Evolutionary conservation across 2,329 filamentous ascomycete genomes (phyloP).

Genomic region (Teratosphaeria viscida): DNA sequence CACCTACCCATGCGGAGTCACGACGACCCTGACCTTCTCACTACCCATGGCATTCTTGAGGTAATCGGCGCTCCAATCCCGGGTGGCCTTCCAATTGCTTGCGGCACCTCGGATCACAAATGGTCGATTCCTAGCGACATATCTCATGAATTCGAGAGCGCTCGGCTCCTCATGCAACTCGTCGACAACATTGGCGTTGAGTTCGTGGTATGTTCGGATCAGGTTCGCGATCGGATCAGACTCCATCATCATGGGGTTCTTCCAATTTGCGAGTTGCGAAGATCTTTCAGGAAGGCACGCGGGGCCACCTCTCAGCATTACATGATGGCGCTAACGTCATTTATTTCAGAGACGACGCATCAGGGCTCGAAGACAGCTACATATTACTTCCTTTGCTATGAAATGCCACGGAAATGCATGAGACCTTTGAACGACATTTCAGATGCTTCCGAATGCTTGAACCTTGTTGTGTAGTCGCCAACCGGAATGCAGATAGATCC

Average conservation of each 20-base stretch:
- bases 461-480: not conserved
- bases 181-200: slow-evolving; percentile 53
- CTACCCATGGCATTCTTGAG: slow-evolving; percentile 46
- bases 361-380: not conserved
- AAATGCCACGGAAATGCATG: not conserved
- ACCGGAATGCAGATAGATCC: not conserved
- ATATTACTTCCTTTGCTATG: not conserved
- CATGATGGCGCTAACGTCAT: not conserved
- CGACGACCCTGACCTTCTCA: slow-evolving; percentile 59
- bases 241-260: not conserved
- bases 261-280: not conserved
- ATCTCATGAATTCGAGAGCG: slow-evolving; percentile 69
- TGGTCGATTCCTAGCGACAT: slow-evolving; percentile 61
- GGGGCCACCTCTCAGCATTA: not conserved
- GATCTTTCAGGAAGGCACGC: not conserved
- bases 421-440: not conserved
- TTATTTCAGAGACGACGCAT: not conserved
- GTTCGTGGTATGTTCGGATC: slow-evolving; percentile 60
- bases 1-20: slow-evolving; percentile 60
- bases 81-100: slow-evolving; percentile 50
- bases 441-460: not conserved
- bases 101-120: slow-evolving; percentile 61
- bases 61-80: slow-evolving; percentile 52
- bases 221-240: slow-evolving; percentile 27
- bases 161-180: slow-evolving; percentile 56